phyloP scores from a whole-genome alignment of 225 moss, liverwort and hornwort genomes.

The Polytrichum formosum region DNA sequence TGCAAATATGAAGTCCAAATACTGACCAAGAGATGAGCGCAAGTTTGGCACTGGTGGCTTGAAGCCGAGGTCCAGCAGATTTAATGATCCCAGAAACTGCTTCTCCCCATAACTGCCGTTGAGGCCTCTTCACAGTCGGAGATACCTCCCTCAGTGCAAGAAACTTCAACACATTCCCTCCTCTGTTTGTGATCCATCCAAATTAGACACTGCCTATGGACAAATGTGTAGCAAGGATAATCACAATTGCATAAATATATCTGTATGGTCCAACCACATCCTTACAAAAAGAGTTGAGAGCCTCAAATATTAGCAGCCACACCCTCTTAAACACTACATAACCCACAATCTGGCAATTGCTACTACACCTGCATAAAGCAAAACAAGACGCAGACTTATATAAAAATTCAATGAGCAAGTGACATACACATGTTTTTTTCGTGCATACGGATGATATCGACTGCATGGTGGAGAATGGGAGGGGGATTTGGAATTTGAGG shows the following conservation, averaged over 20 bases:
- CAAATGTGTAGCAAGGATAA: neutral
- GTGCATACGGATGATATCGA: slow-evolving; percentile 84
- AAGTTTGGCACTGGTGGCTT: slow-evolving; percentile 74
- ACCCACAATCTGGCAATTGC: too few relatives aligned
- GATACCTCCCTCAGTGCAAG: slow-evolving; percentile 93
- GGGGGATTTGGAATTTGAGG: slow-evolving; percentile 59
- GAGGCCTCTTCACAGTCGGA: slow-evolving; percentile 76
- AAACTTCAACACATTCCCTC: slow-evolving; percentile 60
- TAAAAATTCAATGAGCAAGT: too few relatives aligned
- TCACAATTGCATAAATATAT: neutral
- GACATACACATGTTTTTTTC: slow-evolving; percentile 72
- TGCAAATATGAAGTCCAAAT: neutral
- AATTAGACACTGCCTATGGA: neutral
- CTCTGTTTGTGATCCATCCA: slow-evolving; percentile 21
- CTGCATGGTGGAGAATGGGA: slow-evolving; percentile 67
- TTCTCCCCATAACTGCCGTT: slow-evolving; percentile 70
- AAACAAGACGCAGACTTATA: too few relatives aligned
- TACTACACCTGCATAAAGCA: too few relatives aligned
- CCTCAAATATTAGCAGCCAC: too few relatives aligned
- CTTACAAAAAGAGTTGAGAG: too few relatives aligned
- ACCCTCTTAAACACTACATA: too few relatives aligned
- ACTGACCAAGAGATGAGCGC: slow-evolving; percentile 90
- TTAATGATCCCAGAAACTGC: slow-evolving; percentile 55
- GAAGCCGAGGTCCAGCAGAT: slow-evolving; percentile 56
- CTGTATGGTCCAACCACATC: neutral